Conservation (phyloP, 2,329 filamentous ascomycete species). For the Pyrenochaeta sp. region DNA sequence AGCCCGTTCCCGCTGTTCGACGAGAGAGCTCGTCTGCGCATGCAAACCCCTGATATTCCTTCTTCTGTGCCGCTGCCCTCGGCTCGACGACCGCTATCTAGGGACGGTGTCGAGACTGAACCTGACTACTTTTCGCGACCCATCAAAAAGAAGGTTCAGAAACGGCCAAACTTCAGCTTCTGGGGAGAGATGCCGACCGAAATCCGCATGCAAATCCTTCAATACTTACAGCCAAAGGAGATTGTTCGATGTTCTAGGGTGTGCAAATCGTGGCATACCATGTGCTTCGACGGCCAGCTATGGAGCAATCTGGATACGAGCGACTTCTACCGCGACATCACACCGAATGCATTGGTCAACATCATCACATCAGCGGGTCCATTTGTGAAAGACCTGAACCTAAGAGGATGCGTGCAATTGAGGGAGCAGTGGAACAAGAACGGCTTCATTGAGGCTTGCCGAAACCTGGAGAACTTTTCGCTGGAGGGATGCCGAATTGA, state of each 20-base stretch:
- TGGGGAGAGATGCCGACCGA: constrained; percentile 86
- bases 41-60: constrained; percentile 61
- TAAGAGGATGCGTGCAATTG: constrained; percentile 90
- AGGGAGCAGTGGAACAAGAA: constrained; percentile 80
- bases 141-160: constrained; percentile 46
- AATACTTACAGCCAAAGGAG: constrained; percentile 79
- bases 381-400: constrained; percentile 88
- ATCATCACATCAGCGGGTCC: constrained; percentile 87
- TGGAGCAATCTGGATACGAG: constrained; percentile 86
- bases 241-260: constrained; percentile 80
- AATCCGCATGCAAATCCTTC: constrained; percentile 79
- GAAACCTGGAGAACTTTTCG: constrained; percentile 85
- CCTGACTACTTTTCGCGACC: constrained; percentile 59
- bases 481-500: constrained; percentile 91
- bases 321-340: constrained; percentile 87
- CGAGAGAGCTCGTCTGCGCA: constrained; percentile 64
- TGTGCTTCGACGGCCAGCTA: constrained; percentile 93
- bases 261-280: constrained; percentile 78
- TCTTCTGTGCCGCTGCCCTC: constrained; percentile 70
- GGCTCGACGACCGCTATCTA: constrained; percentile 64
- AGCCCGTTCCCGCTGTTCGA: constrained; percentile 56
- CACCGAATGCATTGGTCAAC: constrained; percentile 81
- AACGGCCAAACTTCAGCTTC: constrained; percentile 66
- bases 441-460: constrained; percentile 82
- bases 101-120: constrained; percentile 50